phyloP scores from a whole-genome alignment of 169 alveolate genomes.

The Cryptosporidium xiaoi region DNA sequence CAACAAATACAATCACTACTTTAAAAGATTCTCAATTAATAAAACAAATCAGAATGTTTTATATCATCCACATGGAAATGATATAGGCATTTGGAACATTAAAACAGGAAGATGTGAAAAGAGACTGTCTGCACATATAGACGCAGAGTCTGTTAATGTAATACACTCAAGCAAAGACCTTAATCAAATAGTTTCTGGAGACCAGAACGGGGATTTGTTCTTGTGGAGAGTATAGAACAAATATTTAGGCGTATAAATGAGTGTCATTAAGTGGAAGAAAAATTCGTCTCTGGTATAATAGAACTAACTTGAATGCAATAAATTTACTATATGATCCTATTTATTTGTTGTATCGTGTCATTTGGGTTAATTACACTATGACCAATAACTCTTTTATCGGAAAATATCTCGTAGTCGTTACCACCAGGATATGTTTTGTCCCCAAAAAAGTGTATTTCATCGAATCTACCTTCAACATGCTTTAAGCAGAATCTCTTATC shows the following conservation, averaged over 20 bases:
- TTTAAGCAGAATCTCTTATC: slow-evolving; percentile 91
- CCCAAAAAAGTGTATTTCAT: slow-evolving; percentile 93
- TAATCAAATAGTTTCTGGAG: slow-evolving; percentile 52
- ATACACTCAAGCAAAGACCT: slow-evolving; percentile 1
- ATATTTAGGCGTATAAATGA: not conserved
- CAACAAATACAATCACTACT: slow-evolving; percentile 18
- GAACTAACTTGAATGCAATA: no score
- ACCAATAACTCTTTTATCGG: slow-evolving; percentile 91
- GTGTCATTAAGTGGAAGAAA: no score
- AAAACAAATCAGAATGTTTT: slow-evolving; percentile 5
- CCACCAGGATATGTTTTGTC: slow-evolving; percentile 94
- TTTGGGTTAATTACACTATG: slow-evolving; percentile 88
- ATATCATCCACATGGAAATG: slow-evolving; percentile 72
- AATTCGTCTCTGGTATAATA: no score
- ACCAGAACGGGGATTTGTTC: slow-evolving; percentile 35
- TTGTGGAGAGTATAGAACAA: slow-evolving; percentile 19
- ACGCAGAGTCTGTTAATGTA: slow-evolving; percentile 43
- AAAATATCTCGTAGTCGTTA: slow-evolving; percentile 93
- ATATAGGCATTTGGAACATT: slow-evolving; percentile 65
- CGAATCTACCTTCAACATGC: slow-evolving; percentile 85
- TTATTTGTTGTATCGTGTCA: slow-evolving; percentile 85
- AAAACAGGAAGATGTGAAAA: slow-evolving; percentile 65
- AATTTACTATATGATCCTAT: slow-evolving; percentile 18
- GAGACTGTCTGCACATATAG: slow-evolving; percentile 63
- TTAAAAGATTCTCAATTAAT: slow-evolving; percentile 41